A percentile compares a stretch with the other conserved stretches of the same genome.
phyloP scores from a whole-genome alignment of 768 basidiomycete species.

The Sporobolomyces roseus region DNA sequence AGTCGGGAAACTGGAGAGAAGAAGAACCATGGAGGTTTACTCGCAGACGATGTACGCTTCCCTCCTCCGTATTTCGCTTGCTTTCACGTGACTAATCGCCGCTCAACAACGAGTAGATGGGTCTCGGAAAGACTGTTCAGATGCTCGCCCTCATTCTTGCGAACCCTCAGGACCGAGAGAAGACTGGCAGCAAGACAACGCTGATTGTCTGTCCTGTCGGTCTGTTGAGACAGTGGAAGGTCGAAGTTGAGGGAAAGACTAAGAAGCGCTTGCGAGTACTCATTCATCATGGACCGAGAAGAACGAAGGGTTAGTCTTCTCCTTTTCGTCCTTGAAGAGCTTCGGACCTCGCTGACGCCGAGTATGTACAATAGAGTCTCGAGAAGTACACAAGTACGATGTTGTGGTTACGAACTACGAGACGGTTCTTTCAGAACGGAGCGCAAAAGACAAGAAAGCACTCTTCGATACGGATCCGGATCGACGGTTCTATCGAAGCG shows the following conservation, averaged over 20 bases:
- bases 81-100: no score
- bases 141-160: constrained; percentile 81
- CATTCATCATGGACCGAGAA: constrained; percentile 74
- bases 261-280: constrained; percentile 64
- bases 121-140: constrained; percentile 73
- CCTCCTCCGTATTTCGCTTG: no score
- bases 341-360: not conserved
- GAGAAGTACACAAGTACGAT: constrained; percentile 49
- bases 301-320: constrained; percentile 62
- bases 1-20: constrained; percentile 63
- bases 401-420: constrained; percentile 85
- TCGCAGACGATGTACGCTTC: constrained; percentile 42
- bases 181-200: constrained; percentile 63
- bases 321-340: no score
- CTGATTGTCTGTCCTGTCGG: constrained; percentile 85
- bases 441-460: constrained; percentile 60
- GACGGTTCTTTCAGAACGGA: constrained; percentile 73
- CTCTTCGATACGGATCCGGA: constrained; percentile 66
- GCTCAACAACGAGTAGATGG: no score
- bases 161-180: constrained; percentile 57
- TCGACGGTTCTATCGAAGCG: constrained; percentile 81
- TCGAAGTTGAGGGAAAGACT: constrained; percentile 64
- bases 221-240: constrained; percentile 84
- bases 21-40: constrained; percentile 64
- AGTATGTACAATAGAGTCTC: constrained; percentile 17